phyloP scores from a whole-genome alignment of 2,329 filamentous ascomycete species.

The Talaromyces sp. region DNA sequence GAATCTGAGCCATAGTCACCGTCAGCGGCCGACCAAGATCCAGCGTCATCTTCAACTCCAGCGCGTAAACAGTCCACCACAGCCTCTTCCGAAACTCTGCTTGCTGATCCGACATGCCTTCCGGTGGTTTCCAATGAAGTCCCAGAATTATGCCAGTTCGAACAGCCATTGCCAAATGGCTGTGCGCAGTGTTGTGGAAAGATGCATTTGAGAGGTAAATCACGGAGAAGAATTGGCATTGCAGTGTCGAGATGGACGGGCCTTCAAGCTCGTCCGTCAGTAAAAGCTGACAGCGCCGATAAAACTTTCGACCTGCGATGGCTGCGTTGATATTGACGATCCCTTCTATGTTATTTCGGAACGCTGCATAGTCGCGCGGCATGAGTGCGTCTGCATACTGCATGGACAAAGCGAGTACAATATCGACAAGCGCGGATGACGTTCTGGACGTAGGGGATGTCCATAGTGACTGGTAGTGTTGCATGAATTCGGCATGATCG shows the following conservation, averaged over 20 bases:
- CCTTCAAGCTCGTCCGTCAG: conserved; percentile 15
- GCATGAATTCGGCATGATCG: conserved; percentile 8
- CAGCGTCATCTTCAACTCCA: conserved; percentile 17
- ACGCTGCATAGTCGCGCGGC: neutral
- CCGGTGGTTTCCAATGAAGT: conserved; percentile 13
- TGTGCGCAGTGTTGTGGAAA: conserved; percentile 16
- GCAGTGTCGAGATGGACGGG: conserved; percentile 14
- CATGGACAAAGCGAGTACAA: conserved; percentile 18
- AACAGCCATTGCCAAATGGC: conserved; percentile 14
- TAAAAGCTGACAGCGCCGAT: conserved; percentile 12
- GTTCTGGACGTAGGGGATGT: neutral
- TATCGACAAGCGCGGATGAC: conserved; percentile 17
- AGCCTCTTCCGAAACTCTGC: conserved; percentile 11
- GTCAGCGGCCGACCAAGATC: conserved; percentile 16
- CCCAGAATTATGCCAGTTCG: conserved; percentile 11
- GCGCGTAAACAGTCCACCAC: conserved; percentile 18
- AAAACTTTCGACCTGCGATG: conserved; percentile 9
- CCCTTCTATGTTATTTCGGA: neutral
- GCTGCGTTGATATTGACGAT: conserved; percentile 13
- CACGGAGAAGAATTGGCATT: conserved; percentile 18
- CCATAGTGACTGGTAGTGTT: conserved; percentile 16
- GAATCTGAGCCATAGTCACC: conserved; percentile 9
- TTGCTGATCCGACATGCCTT: neutral
- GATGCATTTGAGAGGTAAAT: conserved; percentile 18
- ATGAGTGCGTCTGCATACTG: conserved; percentile 18